These are phyloP conservation scores for Aureobasidium sp. DNA, from an alignment of 2,329 filamentous ascomycete species.

Conservation along the genomic window DNA sequence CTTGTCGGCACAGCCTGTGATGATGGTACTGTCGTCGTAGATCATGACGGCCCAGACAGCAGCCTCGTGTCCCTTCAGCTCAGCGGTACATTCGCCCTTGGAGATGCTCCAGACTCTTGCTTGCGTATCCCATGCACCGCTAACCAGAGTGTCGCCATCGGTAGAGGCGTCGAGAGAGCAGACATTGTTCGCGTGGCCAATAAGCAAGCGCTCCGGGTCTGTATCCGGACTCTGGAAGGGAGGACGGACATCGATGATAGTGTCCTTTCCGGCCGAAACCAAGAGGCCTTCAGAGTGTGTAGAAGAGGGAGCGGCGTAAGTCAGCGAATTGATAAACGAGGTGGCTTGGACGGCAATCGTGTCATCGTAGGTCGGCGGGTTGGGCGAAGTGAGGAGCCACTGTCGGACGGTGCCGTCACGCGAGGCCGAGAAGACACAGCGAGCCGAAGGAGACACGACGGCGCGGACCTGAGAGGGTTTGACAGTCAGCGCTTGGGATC, in stretches of 20 bases:
- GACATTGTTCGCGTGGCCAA: conserved; percentile 82
- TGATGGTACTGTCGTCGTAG: conserved; percentile 67
- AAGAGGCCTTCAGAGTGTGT: conserved; percentile 70
- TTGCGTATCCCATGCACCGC: conserved; percentile 87
- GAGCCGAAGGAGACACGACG: conserved; percentile 65
- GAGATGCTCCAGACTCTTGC: conserved; percentile 79
- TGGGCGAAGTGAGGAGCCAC: conserved; percentile 62
- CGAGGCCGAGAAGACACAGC: conserved; percentile 73
- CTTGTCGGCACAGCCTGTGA: conserved; percentile 80
- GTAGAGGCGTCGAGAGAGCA: conserved; percentile 75
- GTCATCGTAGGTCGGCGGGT: conserved; percentile 64
- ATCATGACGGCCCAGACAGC: conserved; percentile 89
- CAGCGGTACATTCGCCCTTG: conserved; percentile 69
- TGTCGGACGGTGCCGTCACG: conserved; percentile 82
- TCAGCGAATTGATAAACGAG: conserved; percentile 78
- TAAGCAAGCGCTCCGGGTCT: conserved; percentile 73
- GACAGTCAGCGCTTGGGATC: conserved; percentile 4
- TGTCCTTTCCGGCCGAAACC: conserved; percentile 81
- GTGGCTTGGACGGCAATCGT: conserved; percentile 71
- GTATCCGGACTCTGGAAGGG: conserved; percentile 58
- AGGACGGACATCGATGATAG: conserved; percentile 81
- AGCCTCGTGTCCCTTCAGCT: conserved; percentile 67
- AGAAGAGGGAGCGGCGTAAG: conserved; percentile 62
- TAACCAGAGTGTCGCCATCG: conserved; percentile 66
- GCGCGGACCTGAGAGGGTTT: conserved; percentile 62